Evolutionary conservation across 1,139 yeast species (phyloP).

Genomic region (Debaryomyces sp.): DNA sequence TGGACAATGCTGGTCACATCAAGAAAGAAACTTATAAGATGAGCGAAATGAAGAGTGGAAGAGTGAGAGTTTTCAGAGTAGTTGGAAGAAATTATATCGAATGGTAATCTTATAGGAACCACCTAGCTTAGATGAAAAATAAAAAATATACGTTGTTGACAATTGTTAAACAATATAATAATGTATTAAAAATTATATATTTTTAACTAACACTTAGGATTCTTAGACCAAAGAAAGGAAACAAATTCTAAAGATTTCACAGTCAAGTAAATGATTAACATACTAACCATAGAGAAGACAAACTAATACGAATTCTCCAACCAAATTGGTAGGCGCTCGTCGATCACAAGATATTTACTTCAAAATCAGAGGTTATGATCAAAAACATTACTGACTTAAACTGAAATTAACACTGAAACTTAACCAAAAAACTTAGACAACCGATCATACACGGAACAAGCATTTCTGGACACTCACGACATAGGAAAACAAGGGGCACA

Average conservation of each 20-base stretch:
- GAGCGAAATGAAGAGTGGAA: conserved; percentile 76
- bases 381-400: not conserved
- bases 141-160: not conserved
- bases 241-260: conserved; percentile 4
- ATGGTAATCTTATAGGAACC: conserved; percentile 9
- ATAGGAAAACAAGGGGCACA: not conserved
- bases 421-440: not conserved
- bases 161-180: not conserved
- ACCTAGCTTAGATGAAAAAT: not conserved
- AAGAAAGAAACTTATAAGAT: conserved; percentile 66
- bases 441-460: not conserved
- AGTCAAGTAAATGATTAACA: conserved; percentile 1
- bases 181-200: not conserved
- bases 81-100: conserved; percentile 14
- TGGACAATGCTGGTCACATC: conserved; percentile 55
- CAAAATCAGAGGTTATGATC: conserved; percentile 2
- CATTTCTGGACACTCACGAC: not conserved
- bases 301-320: conserved; percentile 1
- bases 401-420: not conserved
- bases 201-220: conserved; percentile 7
- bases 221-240: conserved; percentile 16
- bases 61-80: conserved; percentile 72
- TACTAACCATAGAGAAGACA: conserved; percentile 6
- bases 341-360: conserved; percentile 1
- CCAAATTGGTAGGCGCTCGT: not conserved